Evolutionary conservation across 73 alveolate genomes (phyloP), one percentile per base, ranked within the genome.

Genomic region (Paramecium biaurelia): DNA sequence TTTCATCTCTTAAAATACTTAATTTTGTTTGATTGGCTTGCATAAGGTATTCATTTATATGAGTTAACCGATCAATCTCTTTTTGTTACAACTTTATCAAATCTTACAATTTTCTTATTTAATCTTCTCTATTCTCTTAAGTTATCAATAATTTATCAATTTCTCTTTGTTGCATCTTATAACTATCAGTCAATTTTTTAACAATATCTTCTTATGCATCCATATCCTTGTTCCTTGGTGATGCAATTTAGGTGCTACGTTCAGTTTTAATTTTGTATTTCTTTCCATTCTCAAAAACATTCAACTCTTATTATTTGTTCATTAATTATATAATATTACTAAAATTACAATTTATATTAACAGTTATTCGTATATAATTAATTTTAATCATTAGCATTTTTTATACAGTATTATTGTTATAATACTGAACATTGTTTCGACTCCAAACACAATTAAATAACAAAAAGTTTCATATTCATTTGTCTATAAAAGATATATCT

Each of bases 1-100:
- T 74, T 43, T 74, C 87, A 35, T 74, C 87, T 74, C 87, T 74
- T n/a, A 74, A 35, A 15, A 74, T 28, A 21, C 32, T 74, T 35
- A 74, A 38, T 74, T 74, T 74, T 10, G 56, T 18, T 35, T 74
- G 4, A 74, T 74, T 74, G 5, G 87, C 56, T 7, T 74, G 41
- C 41, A 74, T 5, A 14, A 74, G 32, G 21, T 74, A 74, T 35
- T 74, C 87, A 37, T 74, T 74, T 1, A 74, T 74, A 6, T 74
- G 59, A 35, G 67, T 74, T 24, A 74, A 74, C 5, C 87, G 23
- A 21, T 74, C 57, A 1, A 74, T 74, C 47, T 74, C 87, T 35
- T 74, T 74, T 35, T 74, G 5, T 24, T 74, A 37, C 21, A 74
- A 32, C 8, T 32, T 35, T 4, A 74, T n/a, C 9, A 35, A 32